phyloP scores from a whole-genome alignment of 345 rosid species.

The Clarkia xantiana region DNA sequence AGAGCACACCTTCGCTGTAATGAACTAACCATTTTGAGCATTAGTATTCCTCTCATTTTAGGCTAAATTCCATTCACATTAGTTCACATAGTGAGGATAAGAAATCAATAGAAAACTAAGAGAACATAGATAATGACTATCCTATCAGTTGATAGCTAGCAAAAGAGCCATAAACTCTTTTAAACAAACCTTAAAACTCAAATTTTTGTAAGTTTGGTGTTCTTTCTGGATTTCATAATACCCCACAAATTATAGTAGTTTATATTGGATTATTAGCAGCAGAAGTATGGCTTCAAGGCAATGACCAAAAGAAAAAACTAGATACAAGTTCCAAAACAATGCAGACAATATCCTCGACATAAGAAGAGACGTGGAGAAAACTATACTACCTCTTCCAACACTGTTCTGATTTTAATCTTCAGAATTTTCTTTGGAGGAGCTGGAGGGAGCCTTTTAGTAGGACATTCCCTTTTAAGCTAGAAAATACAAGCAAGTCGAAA shows the following conservation, averaged over 20 bases:
- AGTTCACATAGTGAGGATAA: no score
- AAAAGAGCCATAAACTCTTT: no score
- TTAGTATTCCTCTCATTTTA: slow-evolving; percentile 12
- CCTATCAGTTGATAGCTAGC: no score
- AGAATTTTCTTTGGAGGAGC: slow-evolving; percentile 68
- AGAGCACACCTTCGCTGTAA: slow-evolving; percentile 77
- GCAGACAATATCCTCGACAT: not conserved
- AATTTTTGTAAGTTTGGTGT: no score
- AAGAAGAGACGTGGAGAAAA: not conserved
- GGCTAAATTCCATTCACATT: not conserved
- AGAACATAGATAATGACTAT: no score
- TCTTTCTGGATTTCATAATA: no score
- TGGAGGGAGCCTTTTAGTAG: slow-evolving; percentile 51
- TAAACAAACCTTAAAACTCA: no score
- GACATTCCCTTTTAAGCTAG: slow-evolving; percentile 63
- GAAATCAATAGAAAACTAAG: no score
- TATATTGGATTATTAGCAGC: no score
- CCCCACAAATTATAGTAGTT: no score
- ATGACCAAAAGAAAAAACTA: no score
- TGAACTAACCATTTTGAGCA: slow-evolving; percentile 38
- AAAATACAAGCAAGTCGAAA: slow-evolving; percentile 6
- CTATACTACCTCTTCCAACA: slow-evolving; percentile 59
- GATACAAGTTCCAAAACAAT: not conserved
- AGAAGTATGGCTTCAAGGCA: no score
- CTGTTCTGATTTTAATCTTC: slow-evolving; percentile 34